phyloP scores from a whole-genome alignment of 169 alveolate genomes.

The Cystoisospora suis region DNA sequence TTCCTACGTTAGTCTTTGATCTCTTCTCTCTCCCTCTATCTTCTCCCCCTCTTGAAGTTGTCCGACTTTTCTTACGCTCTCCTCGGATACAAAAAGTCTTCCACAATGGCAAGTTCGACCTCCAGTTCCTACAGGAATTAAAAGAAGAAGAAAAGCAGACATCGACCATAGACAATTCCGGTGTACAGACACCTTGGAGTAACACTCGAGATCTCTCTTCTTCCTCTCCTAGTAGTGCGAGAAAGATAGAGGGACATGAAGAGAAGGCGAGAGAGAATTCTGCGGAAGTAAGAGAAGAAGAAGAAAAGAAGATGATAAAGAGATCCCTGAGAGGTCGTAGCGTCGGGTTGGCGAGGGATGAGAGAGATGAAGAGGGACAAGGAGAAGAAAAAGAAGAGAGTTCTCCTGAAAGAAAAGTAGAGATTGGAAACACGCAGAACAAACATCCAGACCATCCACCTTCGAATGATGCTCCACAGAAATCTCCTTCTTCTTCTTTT shows the following conservation, averaged over 20 bases:
- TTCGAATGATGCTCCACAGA: not conserved
- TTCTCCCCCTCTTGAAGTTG: not conserved
- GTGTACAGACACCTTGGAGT: too few species aligned
- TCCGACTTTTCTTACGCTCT: slow-evolving; percentile 60
- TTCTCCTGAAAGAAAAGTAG: not conserved
- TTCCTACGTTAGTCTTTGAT: slow-evolving; percentile 56
- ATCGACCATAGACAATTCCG: too few species aligned
- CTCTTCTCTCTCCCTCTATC: slow-evolving; percentile 3
- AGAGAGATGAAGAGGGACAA: not conserved
- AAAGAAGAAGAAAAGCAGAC: not conserved
- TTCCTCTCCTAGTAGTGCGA: not conserved
- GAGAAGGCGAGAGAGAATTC: not conserved
- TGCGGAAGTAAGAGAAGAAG: not conserved
- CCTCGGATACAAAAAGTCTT: slow-evolving; percentile 73
- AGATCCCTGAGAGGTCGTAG: not conserved
- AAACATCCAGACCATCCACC: too few species aligned
- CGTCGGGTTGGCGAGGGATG: not conserved
- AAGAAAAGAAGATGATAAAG: not conserved
- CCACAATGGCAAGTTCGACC: slow-evolving; percentile 86
- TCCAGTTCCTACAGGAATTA: slow-evolving; percentile 69
- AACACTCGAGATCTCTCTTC: too few species aligned
- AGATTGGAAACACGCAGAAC: not conserved
- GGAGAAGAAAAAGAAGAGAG: not conserved
- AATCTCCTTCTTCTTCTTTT: not conserved
- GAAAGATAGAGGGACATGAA: not conserved